Conservation (phyloP, 495 filamentous ascomycete genomes). For the Hypoxylon perforatum region DNA sequence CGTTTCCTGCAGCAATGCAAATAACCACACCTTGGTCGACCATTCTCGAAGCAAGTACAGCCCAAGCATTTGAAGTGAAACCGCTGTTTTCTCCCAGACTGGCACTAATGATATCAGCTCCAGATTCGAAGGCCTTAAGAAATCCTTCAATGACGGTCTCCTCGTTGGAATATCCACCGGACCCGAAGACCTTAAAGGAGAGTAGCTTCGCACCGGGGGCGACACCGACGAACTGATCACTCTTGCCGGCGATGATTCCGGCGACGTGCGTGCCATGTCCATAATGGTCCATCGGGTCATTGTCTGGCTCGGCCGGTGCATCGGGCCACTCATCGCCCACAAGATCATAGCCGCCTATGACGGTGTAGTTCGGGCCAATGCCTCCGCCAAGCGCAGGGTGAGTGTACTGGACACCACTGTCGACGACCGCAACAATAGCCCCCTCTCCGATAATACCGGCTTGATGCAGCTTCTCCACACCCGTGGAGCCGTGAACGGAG, state of each 20-base stretch:
- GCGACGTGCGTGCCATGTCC: constrained; percentile 63
- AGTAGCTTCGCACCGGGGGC: constrained; percentile 61
- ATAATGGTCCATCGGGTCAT: constrained; percentile 54
- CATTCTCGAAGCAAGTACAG: constrained; percentile 13
- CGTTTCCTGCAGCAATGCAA: constrained; percentile 48
- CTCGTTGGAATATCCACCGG: constrained; percentile 39
- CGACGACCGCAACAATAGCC: constrained; percentile 48
- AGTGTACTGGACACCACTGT: constrained; percentile 59
- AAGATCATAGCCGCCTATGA: constrained; percentile 51
- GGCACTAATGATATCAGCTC: not conserved
- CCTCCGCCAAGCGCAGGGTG: constrained; percentile 58
- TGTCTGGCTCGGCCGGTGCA: constrained; percentile 44
- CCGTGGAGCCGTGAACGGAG: constrained; percentile 44
- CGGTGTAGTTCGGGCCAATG: constrained; percentile 48
- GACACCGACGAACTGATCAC: constrained; percentile 57
- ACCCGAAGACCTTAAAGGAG: constrained; percentile 59
- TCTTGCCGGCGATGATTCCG: constrained; percentile 62
- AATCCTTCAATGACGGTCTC: constrained; percentile 47
- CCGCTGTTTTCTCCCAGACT: constrained; percentile 35
- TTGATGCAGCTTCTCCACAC: constrained; percentile 48
- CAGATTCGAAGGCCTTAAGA: constrained; percentile 44
- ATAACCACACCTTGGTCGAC: constrained; percentile 50
- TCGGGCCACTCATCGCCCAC: constrained; percentile 45
- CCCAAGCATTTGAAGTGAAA: constrained; percentile 28
- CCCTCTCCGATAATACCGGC: constrained; percentile 46